Conservation (phyloP, 371 early-diverging fungal species). For the Rhizopus sp. region DNA sequence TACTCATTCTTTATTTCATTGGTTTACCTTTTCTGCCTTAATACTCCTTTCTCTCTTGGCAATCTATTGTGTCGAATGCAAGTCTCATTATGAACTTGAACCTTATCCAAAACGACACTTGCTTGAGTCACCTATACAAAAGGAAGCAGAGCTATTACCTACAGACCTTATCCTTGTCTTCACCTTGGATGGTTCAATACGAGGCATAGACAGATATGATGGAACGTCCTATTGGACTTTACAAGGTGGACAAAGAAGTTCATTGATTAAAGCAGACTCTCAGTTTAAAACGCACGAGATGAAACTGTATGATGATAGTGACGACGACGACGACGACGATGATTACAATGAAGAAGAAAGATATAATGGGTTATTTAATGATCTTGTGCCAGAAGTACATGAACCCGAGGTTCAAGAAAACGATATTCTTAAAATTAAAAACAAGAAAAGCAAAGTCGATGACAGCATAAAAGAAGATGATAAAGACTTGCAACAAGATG, state of each 20-base stretch:
- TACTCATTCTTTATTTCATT: constrained; percentile 18
- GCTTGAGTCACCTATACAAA: constrained; percentile 1
- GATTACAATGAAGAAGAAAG: constrained; percentile 1
- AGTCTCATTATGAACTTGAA: constrained; percentile 12
- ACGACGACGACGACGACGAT: no score
- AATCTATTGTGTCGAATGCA: constrained; percentile 23
- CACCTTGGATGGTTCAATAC: constrained; percentile 50
- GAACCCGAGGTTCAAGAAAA: constrained; percentile 7
- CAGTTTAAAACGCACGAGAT: constrained; percentile 18
- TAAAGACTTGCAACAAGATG: constrained; percentile 24
- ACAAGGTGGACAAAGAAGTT: constrained; percentile 31
- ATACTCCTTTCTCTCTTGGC: constrained; percentile 25
- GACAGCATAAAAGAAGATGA: constrained; percentile 12
- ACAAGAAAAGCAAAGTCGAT: not conserved
- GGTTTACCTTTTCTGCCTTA: constrained; percentile 20
- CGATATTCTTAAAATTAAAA: constrained; percentile 9
- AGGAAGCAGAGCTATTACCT: constrained; percentile 11
- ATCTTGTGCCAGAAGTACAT: constrained; percentile 10
- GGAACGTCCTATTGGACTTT: constrained; percentile 44
- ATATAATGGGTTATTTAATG: constrained; percentile 2
- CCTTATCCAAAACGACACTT: constrained; percentile 11
- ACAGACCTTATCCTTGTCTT: constrained; percentile 43
- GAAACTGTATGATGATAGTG: constrained; percentile 5
- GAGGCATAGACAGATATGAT: constrained; percentile 41
- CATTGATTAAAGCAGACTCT: constrained; percentile 38